Conservation (phyloP, 495 filamentous ascomycete genomes). For the Penicillium pancosmium region DNA sequence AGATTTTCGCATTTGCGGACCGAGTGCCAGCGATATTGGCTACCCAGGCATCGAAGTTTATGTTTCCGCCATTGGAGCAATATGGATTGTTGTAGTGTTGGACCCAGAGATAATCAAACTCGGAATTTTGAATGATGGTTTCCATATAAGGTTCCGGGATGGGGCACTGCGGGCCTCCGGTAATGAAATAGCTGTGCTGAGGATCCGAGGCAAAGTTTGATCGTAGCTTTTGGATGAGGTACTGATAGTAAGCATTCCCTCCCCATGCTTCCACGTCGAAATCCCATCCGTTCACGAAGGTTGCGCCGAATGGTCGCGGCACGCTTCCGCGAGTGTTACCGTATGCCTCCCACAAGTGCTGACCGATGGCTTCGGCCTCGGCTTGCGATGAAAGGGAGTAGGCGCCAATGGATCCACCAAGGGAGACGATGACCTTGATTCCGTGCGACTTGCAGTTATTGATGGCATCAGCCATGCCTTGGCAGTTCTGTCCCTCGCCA, state of each 20-base stretch:
- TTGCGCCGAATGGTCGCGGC: conserved; percentile 54
- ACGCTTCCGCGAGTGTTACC: conserved; percentile 40
- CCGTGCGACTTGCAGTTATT: conserved; percentile 51
- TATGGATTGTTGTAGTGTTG: conserved; percentile 50
- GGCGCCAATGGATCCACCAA: conserved; percentile 47
- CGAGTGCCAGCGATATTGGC: conserved; percentile 39
- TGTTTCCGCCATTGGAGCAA: conserved; percentile 27
- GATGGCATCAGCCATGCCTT: conserved; percentile 48
- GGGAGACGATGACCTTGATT: conserved; percentile 51
- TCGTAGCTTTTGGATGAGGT: conserved; percentile 51
- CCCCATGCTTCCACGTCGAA: conserved; percentile 45
- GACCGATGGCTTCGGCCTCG: conserved; percentile 50
- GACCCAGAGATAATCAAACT: conserved; percentile 46
- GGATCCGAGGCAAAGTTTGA: conserved; percentile 44
- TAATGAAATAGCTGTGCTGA: conserved; percentile 55
- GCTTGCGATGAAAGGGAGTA: conserved; percentile 41
- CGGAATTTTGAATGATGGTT: conserved; percentile 29
- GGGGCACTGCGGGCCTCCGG: conserved; percentile 59
- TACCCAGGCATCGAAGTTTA: conserved; percentile 51
- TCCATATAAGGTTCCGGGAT: conserved; percentile 58
- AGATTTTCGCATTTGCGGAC: conserved; percentile 47
- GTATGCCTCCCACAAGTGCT: conserved; percentile 57
- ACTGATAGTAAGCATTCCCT: conserved; percentile 39
- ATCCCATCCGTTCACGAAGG: conserved; percentile 63
- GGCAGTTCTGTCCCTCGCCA: conserved; percentile 41